Evolutionary conservation across 805 yeast genomes (phyloP).

Genomic region (Wickerhamomyces silvicola): DNA sequence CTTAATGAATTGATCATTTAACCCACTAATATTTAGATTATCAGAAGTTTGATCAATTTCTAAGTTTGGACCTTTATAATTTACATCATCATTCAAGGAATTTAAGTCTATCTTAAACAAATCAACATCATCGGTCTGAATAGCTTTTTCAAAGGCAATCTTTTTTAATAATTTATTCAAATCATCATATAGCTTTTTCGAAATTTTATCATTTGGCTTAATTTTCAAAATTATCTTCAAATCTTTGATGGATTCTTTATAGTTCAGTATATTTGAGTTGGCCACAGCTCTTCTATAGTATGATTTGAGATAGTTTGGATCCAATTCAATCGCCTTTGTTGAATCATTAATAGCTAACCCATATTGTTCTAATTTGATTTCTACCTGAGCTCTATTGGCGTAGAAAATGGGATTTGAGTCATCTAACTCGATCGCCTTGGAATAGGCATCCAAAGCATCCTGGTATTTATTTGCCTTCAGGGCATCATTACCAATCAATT

Average conservation of each 20-base stretch:
- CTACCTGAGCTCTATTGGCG: constrained; percentile 87
- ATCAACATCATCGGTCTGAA: constrained; percentile 56
- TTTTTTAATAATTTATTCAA: constrained; percentile 61
- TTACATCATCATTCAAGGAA: constrained; percentile 39
- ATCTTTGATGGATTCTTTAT: constrained; percentile 67
- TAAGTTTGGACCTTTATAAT: constrained; percentile 55
- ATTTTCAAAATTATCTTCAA: constrained; percentile 54
- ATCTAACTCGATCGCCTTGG: constrained; percentile 67
- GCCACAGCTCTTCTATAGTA: constrained; percentile 87
- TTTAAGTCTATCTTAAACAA: constrained; percentile 21
- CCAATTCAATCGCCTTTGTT: constrained; percentile 58
- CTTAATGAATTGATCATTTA: constrained; percentile 50
- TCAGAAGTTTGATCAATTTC: constrained; percentile 31
- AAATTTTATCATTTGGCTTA: constrained; percentile 64
- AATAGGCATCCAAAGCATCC: constrained; percentile 64
- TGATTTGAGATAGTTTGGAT: constrained; percentile 66
- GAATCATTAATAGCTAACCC: constrained; percentile 84
- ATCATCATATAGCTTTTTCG: constrained; percentile 54
- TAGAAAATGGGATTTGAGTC: constrained; percentile 52
- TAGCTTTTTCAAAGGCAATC: constrained; percentile 81
- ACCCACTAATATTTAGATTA: constrained; percentile 18
- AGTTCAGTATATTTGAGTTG: constrained; percentile 64
- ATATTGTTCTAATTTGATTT: constrained; percentile 77
- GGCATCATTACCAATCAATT: constrained; percentile 66
- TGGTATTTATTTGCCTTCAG: constrained; percentile 60